Base-by-base conservation (phyloP, 495 filamentous ascomycete species). In the Penicillium arizonense region DNA sequence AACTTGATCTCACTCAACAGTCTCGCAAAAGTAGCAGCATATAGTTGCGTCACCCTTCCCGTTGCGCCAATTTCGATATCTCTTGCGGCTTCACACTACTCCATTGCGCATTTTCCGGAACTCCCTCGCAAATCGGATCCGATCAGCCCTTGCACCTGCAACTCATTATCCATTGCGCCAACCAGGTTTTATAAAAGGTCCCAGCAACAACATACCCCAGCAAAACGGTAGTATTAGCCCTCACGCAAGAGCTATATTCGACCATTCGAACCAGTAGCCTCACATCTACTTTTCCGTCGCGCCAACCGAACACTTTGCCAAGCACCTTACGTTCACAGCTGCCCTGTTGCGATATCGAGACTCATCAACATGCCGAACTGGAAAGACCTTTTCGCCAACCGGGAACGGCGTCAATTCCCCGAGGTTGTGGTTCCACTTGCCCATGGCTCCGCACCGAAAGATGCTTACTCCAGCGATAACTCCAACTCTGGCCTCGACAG, bases 391-490 rank as follows among this genome's bases (percentile, higher is more conserved):
- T 70, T 79, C 50, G 53, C 63, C 46, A 76, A 74, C 47, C 64
- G 69, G 42, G 71, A 80, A 47, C 70, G 74, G 2, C 57, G 56
- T 8, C 61, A 71, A 20, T 81, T 79, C 59, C 70, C 70, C 7
- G 71, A 73, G 43, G 74, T 77, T 30, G 70, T 75, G 34, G 59
- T 79, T 6, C 75, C 76, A 8, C 61, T 81, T 34, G 59, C 66
- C 18, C 53, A 71, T 53, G 65, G 62, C 13, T 50, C 59, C 21
- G 60, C 62, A 16, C 46, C 50, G 26, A 50, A 62, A 18, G 61
- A 47, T 34, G 28, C 43, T 14, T 44, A 58, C 26, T 26, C 50
- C 30, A 57, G 58, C 7, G 52, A 57, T 33, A 50, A 51, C 33
- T 59, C 56, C 32, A 58, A 50, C 26, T 40, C 43, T 36, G 67